A percentile compares a stretch with the other conserved stretches of the same genome.
Conservation (phyloP, 192 early-diverging fungal species). For the Rhizoclosmatium globosum region DNA sequence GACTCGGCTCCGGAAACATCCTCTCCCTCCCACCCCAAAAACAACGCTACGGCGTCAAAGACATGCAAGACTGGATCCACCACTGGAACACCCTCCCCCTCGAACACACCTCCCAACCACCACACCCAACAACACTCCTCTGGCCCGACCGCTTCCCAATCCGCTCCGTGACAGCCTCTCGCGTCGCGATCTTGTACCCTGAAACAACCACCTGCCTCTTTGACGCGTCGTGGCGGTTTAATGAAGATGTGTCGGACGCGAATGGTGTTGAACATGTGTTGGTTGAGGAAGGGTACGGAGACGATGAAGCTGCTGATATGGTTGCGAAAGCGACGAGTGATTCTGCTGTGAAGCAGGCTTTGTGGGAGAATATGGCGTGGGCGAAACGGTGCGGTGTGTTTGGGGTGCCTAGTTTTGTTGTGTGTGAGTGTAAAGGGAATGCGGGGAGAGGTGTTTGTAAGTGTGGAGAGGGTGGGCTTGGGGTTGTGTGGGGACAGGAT, state of each 20-base stretch:
- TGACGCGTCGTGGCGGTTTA: slow-evolving; percentile 7
- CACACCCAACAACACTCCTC: neutral
- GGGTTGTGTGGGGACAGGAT: slow-evolving; percentile 37
- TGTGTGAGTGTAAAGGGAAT: slow-evolving; percentile 11
- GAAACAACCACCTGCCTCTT: neutral
- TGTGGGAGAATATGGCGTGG: slow-evolving; percentile 20
- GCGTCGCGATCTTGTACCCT: slow-evolving; percentile 29
- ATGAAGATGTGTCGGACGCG: neutral
- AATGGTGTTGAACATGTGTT: slow-evolving; percentile 1
- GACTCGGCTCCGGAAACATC: slow-evolving; percentile 29
- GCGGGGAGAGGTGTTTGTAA: neutral
- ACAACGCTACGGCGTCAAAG: neutral
- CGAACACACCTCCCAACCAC: neutral
- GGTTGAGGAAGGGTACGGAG: neutral
- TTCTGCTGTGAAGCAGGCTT: slow-evolving; percentile 12
- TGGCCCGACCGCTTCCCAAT: slow-evolving; percentile 34
- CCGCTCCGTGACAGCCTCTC: slow-evolving; percentile 9
- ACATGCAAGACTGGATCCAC: slow-evolving; percentile 34
- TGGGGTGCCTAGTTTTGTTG: slow-evolving; percentile 35
- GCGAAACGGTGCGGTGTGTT: slow-evolving; percentile 12
- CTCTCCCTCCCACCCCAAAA: slow-evolving; percentile 14
- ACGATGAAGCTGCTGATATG: neutral
- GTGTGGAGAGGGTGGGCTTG: neutral
- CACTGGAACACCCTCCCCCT: slow-evolving; percentile 20
- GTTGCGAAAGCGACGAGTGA: neutral